Evolutionary conservation across 768 basidiomycete genomes (phyloP), one percentile per base, ranked within the genome.

Genomic region (Termitomyces sp.): DNA sequence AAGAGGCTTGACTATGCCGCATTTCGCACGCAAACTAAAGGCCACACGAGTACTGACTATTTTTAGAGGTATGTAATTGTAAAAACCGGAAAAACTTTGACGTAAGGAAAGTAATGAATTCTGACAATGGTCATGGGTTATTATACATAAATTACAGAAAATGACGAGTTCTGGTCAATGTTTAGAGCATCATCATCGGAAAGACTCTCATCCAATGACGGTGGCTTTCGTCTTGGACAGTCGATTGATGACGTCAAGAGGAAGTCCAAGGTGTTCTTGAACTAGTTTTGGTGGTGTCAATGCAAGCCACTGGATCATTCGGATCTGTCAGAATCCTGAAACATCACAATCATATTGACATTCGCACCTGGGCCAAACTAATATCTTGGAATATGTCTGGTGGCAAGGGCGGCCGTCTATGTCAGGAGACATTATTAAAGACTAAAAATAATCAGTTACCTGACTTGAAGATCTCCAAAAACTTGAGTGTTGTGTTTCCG

Each of bases 381-480:
- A 80, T 64, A 53, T 73, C 71, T 49, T 71, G 65, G 66, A 70
- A 75, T 51, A 57, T 63, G 32, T 68, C 72, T 71, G 57, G 57
- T 40, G 14, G 26, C 12, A 32, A 22, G 8, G 3, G 26, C 16
- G 3, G 26, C 16, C 48, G n/a, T 28, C n/a, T 2, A 7, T 7
- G 9, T 20, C 20, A 53, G 20, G 52, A 53, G 49, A 40, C 53
- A 49, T 8, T 47, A 3, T 14, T 6, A 8, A 28, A 18, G 24
- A 24, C 1, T 2, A 35, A 42, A 22, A 57, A 22, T 10, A 36
- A 18, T n/a, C 32, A 59, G 59, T 59, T 62, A 71, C 74, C 68
- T 1, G 79, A 68, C 32, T 73, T 77, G 67, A 80, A 79, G 43
- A 82, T 75, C 62, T 82, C 79, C 38, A 81, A 69, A 64, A 73